phyloP scores from a whole-genome alignment of 805 yeast genomes.

The Starmerella stigmatis region DNA sequence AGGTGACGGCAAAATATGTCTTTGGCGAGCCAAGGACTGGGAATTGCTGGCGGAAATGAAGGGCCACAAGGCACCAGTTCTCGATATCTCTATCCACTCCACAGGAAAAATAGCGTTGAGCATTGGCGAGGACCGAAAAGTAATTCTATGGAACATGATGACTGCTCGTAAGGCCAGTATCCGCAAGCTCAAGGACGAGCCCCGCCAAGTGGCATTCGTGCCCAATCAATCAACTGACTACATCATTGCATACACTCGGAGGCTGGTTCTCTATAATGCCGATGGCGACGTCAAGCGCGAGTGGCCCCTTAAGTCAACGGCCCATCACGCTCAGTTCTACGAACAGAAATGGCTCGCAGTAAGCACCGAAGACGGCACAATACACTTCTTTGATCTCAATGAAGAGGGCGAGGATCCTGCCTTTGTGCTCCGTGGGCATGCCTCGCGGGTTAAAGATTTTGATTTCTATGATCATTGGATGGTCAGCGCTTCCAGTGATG shows the following conservation, averaged over 20 bases:
- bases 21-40: conserved; percentile 98
- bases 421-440: conserved; percentile 65
- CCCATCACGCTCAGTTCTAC: conserved; percentile 58
- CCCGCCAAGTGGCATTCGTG: conserved; percentile 43
- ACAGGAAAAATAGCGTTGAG: conserved; percentile 82
- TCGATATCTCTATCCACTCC: conserved; percentile 82
- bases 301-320: conserved; percentile 38
- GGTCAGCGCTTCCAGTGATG: conserved; percentile 84
- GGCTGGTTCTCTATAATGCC: conserved; percentile 31
- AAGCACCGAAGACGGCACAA: conserved; percentile 63
- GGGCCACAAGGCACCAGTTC: conserved; percentile 77
- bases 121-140: conserved; percentile 73
- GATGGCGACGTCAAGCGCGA: conserved; percentile 36
- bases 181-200: conserved; percentile 37
- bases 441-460: conserved; percentile 75
- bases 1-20: conserved; percentile 77
- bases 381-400: conserved; percentile 42
- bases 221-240: conserved; percentile 55
- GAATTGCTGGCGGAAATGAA: conserved; percentile 77
- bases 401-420: conserved; percentile 30
- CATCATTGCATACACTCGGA: conserved; percentile 53
- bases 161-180: conserved; percentile 87
- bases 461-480: conserved; percentile 44
- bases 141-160: conserved; percentile 92
- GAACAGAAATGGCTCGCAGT: conserved; percentile 46